Evolutionary conservation across 176 grass and related monocot genomes (phyloP).

Genomic region (Oryza coarctata): DNA sequence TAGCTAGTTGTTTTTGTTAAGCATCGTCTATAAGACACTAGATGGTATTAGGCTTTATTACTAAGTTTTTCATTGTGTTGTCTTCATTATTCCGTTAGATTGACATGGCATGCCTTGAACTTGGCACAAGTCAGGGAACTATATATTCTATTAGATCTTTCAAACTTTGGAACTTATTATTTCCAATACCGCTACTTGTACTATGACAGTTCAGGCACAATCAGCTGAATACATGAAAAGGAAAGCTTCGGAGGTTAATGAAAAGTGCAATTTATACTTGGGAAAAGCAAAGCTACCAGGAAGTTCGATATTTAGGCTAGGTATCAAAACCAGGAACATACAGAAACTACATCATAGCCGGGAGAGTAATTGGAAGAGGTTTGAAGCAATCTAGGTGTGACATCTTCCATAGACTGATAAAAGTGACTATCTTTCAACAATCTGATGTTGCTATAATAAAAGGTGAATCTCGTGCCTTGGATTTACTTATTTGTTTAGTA

Average conservation of each 20-base stretch:
- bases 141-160: constrained; percentile 3
- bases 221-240: constrained; percentile 77
- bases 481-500: neutral
- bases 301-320: constrained; percentile 67
- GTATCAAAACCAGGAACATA: constrained; percentile 71
- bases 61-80: neutral
- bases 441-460: neutral
- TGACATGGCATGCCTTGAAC: neutral
- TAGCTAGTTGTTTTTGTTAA: neutral
- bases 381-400: constrained; percentile 12
- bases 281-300: constrained; percentile 44
- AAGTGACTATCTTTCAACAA: neutral
- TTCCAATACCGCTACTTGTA: constrained; percentile 26
- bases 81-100: neutral
- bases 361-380: constrained; percentile 24
- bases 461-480: constrained; percentile 25
- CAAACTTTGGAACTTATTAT: neutral
- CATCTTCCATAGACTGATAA: constrained; percentile 7
- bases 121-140: neutral
- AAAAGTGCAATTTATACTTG: constrained; percentile 28
- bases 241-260: constrained; percentile 42
- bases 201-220: constrained; percentile 61
- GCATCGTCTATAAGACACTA: neutral
- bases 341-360: constrained; percentile 59
- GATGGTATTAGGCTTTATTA: neutral